Conservation (phyloP, 495 filamentous ascomycete species). For the Penicillium psychrofluorescens region DNA sequence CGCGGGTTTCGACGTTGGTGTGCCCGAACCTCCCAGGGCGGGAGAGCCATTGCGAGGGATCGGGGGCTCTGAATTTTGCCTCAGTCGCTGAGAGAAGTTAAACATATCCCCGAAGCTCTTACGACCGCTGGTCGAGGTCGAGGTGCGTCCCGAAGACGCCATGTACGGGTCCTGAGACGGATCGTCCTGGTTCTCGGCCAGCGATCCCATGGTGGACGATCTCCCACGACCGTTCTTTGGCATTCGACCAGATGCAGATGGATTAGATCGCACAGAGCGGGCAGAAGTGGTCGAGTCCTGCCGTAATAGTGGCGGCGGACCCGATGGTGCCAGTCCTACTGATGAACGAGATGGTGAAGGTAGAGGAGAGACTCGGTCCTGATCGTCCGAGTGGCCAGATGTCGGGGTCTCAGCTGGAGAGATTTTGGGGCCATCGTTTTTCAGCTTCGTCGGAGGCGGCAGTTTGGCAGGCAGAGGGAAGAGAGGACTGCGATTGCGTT, state of each 20-base stretch:
- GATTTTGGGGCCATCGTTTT: slow-evolving; percentile 19
- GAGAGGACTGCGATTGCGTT: slow-evolving; percentile 74
- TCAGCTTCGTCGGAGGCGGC: slow-evolving; percentile 15
- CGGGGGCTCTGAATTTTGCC: slow-evolving; percentile 68
- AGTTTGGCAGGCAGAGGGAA: slow-evolving; percentile 77
- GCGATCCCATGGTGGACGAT: slow-evolving; percentile 85
- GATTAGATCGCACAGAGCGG: slow-evolving; percentile 68
- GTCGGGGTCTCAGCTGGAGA: slow-evolving; percentile 15
- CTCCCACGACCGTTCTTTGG: slow-evolving; percentile 47
- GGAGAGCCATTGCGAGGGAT: slow-evolving; percentile 53
- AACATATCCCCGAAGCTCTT: slow-evolving; percentile 89
- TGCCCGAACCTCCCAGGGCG: slow-evolving; percentile 46
- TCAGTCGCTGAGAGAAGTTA: slow-evolving; percentile 60
- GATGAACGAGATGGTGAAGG: slow-evolving; percentile 51
- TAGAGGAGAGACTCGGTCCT: slow-evolving; percentile 41
- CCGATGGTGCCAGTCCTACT: slow-evolving; percentile 34
- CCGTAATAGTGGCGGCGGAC: slow-evolving; percentile 37
- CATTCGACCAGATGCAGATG: slow-evolving; percentile 29
- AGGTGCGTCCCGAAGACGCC: slow-evolving; percentile 60
- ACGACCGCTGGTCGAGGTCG: slow-evolving; percentile 73
- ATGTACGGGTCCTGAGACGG: slow-evolving; percentile 50
- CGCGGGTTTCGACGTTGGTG: slow-evolving; percentile 57
- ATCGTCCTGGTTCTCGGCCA: slow-evolving; percentile 49
- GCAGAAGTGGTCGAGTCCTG: slow-evolving; percentile 60
- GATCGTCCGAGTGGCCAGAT: slow-evolving; percentile 19